Base-by-base conservation (phyloP, 495 filamentous ascomycete species). In the Entonaema liquescens region DNA sequence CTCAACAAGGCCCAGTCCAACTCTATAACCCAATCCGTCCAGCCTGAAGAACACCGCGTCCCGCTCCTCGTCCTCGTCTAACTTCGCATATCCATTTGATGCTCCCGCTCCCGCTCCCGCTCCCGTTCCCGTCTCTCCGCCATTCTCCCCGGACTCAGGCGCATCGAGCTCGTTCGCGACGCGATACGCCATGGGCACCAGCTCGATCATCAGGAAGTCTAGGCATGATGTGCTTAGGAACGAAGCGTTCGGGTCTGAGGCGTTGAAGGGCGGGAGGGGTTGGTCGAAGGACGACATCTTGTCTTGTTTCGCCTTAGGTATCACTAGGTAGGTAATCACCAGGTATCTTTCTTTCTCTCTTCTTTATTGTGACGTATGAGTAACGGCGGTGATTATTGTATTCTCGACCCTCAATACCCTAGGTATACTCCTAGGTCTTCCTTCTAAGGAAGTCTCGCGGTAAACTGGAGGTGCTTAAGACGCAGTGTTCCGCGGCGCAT, bases 151-250 rank as follows among this genome's bases (percentile, higher is more conserved):
- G 62, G 13, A 42, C 31, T 65, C 35, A 23, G 49, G 76, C 21
- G 75, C 71, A 57, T 86, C 84, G 6, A 90, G 79, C 67, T 90
- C 83, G 74, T 83, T 80, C 12, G 88, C 86, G 31, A 98, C 79
- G 59, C 95, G 88, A 78, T 95, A 93, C 3, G 96, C 92, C 87
- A 97, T 91, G 49, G 95, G 95, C 26, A 99, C 95, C 56, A 99
- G 85, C 82, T 99, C 95, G 74, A 99, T 98, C 67, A 99, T 86
- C 13, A 99, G 89, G 67, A 99, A 89, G 76, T 99, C 95, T 62
- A 98, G 87, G 68, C 90, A 92, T 33, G 95, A 92, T 35, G 91
- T 87, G 78, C 85, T 89, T 55, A 97, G 83, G 82, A 94, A 92
- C 59, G 89, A 89, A 36, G 92, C 89, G 68, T 85, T 85, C 1